phyloP scores from a whole-genome alignment of 2,329 filamentous ascomycete genomes.

The Chrysoporthe cubensis region DNA sequence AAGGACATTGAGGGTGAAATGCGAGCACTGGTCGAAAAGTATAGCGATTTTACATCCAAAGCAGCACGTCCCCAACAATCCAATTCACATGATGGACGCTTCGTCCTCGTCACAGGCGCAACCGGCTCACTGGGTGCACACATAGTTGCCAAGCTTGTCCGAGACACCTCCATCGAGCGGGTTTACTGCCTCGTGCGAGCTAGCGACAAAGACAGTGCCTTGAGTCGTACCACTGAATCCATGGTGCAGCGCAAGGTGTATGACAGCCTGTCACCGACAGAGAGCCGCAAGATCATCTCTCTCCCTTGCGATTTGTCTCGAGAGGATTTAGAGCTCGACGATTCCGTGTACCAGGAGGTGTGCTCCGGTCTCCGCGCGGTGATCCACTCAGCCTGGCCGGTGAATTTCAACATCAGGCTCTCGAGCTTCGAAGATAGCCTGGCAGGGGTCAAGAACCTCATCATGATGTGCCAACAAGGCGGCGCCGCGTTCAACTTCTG shows the following conservation, averaged over 20 bases:
- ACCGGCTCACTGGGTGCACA: conserved; percentile 69
- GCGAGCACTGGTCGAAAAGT: conserved; percentile 48
- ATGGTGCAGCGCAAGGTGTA: conserved; percentile 20
- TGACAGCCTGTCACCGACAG: conserved; percentile 29
- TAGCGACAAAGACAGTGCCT: conserved; percentile 31
- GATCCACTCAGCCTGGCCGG: conserved; percentile 58
- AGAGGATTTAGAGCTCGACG: conserved; percentile 45
- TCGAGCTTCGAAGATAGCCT: conserved; percentile 56
- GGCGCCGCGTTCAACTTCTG: conserved; percentile 50
- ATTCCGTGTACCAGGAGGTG: conserved; percentile 36
- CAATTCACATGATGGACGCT: conserved; percentile 14
- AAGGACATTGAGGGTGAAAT: conserved; percentile 38
- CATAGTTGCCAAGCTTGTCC: conserved; percentile 61
- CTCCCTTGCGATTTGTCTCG: conserved; percentile 45
- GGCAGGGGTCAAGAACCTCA: conserved; percentile 47
- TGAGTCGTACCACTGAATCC: conserved; percentile 29
- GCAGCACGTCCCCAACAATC: not conserved
- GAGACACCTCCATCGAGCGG: conserved; percentile 55
- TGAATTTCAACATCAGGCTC: conserved; percentile 60
- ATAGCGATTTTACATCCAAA: conserved; percentile 38
- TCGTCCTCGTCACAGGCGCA: conserved; percentile 59
- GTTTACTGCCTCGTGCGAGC: conserved; percentile 60
- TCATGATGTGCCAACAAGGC: conserved; percentile 38
- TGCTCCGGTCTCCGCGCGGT: conserved; percentile 42
- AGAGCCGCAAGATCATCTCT: conserved; percentile 40